These are phyloP conservation scores for Aspergillus ustus DNA, from an alignment of 2,329 filamentous ascomycete genomes.

Conservation along the genomic window DNA sequence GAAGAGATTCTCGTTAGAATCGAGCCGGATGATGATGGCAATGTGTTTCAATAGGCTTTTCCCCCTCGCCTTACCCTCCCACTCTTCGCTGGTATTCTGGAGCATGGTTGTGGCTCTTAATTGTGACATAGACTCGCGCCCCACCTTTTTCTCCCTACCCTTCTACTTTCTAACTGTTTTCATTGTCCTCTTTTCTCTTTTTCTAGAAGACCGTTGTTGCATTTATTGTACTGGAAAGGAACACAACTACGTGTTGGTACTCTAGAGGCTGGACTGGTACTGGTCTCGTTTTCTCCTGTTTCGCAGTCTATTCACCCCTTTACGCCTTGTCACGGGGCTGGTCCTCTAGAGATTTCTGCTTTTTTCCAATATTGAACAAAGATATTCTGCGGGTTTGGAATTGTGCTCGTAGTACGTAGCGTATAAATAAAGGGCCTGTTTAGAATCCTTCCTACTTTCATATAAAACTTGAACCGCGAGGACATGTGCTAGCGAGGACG, in stretches of 20 bases:
- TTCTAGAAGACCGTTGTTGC: not conserved
- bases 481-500: no score
- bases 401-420: not conserved
- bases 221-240: not conserved
- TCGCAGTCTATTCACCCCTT: conserved; percentile 8
- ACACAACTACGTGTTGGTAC: not conserved
- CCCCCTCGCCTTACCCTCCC: not conserved
- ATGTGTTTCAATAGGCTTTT: conserved; percentile 2
- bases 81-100: conserved; percentile 5
- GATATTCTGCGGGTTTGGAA: conserved; percentile 3
- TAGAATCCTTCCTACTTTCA: not conserved
- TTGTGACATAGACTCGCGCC: not conserved
- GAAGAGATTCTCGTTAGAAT: conserved; percentile 93
- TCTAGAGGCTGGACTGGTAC: conserved; percentile 1
- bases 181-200: not conserved
- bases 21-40: conserved; percentile 65
- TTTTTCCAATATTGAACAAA: conserved; percentile 9
- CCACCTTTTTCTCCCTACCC: not conserved
- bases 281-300: conserved; percentile 1
- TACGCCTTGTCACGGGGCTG: conserved; percentile 13
- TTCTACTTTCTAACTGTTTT: not conserved
- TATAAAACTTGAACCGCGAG: no score
- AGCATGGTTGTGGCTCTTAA: not conserved
- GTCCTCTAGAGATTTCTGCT: not conserved
- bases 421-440: not conserved